Conservation (phyloP, 352 stramenopile species). For the Pythium insidiosum region DNA sequence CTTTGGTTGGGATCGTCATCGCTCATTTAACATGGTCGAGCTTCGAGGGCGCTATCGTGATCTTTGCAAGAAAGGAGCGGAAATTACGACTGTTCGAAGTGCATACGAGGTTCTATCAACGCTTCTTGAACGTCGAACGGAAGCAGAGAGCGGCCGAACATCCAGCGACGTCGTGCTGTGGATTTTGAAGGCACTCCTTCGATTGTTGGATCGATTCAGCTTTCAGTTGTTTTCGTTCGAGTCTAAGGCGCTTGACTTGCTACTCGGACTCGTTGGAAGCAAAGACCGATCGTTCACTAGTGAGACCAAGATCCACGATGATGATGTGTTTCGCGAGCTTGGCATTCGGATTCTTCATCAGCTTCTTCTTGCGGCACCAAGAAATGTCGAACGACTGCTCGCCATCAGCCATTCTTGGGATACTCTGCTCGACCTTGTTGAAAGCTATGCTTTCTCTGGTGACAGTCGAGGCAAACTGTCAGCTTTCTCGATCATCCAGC, state of each 20-base stretch:
- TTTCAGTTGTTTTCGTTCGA: slow-evolving; percentile 79
- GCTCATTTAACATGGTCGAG: slow-evolving; percentile 32
- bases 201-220: slow-evolving; percentile 60
- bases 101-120: slow-evolving; percentile 55
- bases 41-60: slow-evolving; percentile 57
- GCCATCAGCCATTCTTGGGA: slow-evolving; percentile 8
- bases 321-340: slow-evolving; percentile 7
- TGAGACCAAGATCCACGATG: slow-evolving; percentile 4
- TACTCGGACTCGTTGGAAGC: slow-evolving; percentile 12
- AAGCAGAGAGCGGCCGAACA: slow-evolving; percentile 36
- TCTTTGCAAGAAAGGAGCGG: slow-evolving; percentile 36
- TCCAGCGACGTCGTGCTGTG: slow-evolving; percentile 64
- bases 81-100: slow-evolving; percentile 36
- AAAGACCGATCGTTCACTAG: too few species aligned
- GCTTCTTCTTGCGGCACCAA: slow-evolving; percentile 9
- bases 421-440: slow-evolving; percentile 11
- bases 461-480: slow-evolving; percentile 6
- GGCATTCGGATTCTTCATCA: slow-evolving; percentile 11
- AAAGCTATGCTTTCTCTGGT: not conserved
- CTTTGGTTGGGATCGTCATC: slow-evolving; percentile 55
- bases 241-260: slow-evolving; percentile 50
- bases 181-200: slow-evolving; percentile 57
- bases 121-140: slow-evolving; percentile 41
- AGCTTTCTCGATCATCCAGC: slow-evolving; percentile 11
- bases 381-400: slow-evolving; percentile 15